phyloP scores from a whole-genome alignment of 2,329 filamentous ascomycete genomes.

The Penicillium sp. region DNA sequence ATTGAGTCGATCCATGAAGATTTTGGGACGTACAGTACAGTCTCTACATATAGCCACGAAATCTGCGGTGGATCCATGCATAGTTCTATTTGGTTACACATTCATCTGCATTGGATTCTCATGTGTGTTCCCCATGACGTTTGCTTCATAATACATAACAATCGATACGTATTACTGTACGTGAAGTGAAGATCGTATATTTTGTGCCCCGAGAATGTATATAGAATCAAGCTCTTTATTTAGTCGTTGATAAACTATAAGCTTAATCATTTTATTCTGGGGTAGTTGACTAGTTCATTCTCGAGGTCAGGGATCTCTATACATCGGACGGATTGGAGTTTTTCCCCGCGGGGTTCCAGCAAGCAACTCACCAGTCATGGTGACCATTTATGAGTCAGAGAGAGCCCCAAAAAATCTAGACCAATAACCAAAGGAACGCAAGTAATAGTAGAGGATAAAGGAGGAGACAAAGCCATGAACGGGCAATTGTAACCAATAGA shows the following conservation, averaged over 20 bases:
- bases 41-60: no score
- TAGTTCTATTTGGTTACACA: no score
- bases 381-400: background rate
- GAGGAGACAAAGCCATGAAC: background rate
- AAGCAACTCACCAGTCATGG: background rate
- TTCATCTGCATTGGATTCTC: no score
- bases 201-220: background rate
- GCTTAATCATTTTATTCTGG: background rate
- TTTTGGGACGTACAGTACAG: no score
- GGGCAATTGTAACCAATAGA: background rate
- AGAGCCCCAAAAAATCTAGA: background rate
- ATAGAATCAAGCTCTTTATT: background rate
- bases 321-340: background rate
- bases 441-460: background rate
- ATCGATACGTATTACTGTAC: no score
- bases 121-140: no score
- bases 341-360: background rate
- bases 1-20: background rate
- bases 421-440: background rate
- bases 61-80: no score
- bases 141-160: no score
- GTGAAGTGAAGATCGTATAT: no score
- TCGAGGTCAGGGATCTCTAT: background rate
- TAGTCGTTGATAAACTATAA: background rate
- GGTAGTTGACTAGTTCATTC: background rate